These are phyloP conservation scores for Aegilops umbellulata DNA, from an alignment of 176 grass and related monocot genomes.

Conservation along the genomic window DNA sequence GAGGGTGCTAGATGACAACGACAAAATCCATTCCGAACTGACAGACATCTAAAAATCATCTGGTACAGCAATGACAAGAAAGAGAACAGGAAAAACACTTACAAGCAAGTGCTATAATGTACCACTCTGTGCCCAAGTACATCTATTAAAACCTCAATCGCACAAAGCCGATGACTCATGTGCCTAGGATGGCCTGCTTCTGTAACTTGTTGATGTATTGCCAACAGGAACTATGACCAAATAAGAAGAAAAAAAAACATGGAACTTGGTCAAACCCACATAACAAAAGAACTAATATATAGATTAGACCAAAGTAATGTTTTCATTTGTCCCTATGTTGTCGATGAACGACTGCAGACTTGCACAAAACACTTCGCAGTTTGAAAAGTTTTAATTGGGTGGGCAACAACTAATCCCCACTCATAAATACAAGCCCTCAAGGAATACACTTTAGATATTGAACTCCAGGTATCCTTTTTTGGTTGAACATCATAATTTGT, in stretches of 20 bases:
- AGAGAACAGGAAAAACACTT: constrained; percentile 39
- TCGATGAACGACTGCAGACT: not conserved
- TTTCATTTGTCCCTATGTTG: not conserved
- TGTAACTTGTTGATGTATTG: constrained; percentile 85
- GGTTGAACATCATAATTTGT: constrained; percentile 5
- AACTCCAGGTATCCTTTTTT: not conserved
- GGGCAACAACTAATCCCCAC: not conserved
- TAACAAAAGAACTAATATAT: not conserved
- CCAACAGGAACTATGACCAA: constrained; percentile 73
- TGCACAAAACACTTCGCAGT: not conserved
- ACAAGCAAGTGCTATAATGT: constrained; percentile 88
- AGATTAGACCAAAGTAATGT: constrained; percentile 4
- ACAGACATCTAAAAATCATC: not conserved
- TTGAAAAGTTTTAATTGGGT: constrained; percentile 2
- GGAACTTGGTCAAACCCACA: constrained; percentile 20
- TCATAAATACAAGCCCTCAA: not conserved
- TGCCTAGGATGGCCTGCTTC: constrained; percentile 77
- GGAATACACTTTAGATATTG: not conserved
- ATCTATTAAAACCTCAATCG: constrained; percentile 80
- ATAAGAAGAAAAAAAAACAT: constrained; percentile 19
- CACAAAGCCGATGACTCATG: constrained; percentile 63
- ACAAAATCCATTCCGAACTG: not conserved
- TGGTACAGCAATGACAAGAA: constrained; percentile 20
- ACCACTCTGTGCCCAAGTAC: constrained; percentile 78
- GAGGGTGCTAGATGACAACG: not conserved